Evolutionary conservation across 768 basidiomycete species (phyloP).

Genomic region (Russula foetens): DNA sequence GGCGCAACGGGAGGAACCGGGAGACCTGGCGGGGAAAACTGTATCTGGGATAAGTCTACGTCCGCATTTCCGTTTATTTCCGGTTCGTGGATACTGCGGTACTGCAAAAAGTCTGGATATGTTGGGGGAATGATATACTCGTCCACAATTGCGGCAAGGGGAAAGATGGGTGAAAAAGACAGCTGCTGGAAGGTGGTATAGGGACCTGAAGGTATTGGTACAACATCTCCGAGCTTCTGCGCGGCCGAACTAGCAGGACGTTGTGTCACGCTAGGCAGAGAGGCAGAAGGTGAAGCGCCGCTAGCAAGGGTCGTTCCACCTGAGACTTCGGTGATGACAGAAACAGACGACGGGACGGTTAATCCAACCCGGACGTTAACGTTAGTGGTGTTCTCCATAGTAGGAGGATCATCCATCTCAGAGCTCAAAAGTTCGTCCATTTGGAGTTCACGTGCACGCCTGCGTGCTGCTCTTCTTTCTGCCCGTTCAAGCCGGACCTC

Average conservation of each 20-base stretch:
- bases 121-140: slow-evolving; percentile 90
- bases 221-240: slow-evolving; percentile 55
- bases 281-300: slow-evolving; percentile 14
- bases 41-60: slow-evolving; percentile 47
- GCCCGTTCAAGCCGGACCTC: slow-evolving; percentile 88
- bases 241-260: slow-evolving; percentile 25
- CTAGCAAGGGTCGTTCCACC: slow-evolving; percentile 30
- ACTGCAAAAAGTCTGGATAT: slow-evolving; percentile 70
- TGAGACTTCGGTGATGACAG: slow-evolving; percentile 31
- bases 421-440: slow-evolving; percentile 37
- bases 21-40: slow-evolving; percentile 74
- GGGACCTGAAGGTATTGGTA: slow-evolving; percentile 62
- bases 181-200: slow-evolving; percentile 93
- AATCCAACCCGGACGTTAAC: slow-evolving; percentile 40
- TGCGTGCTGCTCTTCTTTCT: slow-evolving; percentile 75
- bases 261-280: slow-evolving; percentile 22
- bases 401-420: slow-evolving; percentile 35
- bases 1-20: slow-evolving; percentile 60
- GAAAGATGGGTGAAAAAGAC: slow-evolving; percentile 76
- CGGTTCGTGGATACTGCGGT: slow-evolving; percentile 56
- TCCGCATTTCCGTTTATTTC: slow-evolving; percentile 36
- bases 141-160: slow-evolving; percentile 81
- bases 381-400: slow-evolving; percentile 42
- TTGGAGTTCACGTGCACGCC: slow-evolving; percentile 65
- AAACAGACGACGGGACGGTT: slow-evolving; percentile 44